Evolutionary conservation across 2,329 filamentous ascomycete genomes (phyloP).

Genomic region (Diaporthe ilicicola): DNA sequence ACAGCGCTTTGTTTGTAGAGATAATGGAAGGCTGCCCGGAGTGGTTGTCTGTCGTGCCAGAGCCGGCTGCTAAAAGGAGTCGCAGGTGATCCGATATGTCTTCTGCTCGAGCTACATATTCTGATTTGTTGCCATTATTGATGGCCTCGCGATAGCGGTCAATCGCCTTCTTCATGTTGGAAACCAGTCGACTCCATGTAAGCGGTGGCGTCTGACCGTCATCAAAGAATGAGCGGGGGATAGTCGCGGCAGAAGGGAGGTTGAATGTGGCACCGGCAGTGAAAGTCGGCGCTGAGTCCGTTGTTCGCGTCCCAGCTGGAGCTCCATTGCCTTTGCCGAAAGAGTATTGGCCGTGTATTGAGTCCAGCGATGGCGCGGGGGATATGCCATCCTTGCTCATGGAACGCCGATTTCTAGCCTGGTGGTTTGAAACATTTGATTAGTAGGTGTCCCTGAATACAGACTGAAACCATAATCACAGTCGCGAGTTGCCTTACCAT

Average conservation of each 20-base stretch:
- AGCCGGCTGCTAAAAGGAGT: constrained; percentile 91
- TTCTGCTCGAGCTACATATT: constrained; percentile 94
- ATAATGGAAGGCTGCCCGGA: constrained; percentile 99
- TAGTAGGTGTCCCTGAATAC: neutral
- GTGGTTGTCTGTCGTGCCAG: constrained; percentile 97
- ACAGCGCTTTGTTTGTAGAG: constrained; percentile 95
- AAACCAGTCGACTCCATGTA: constrained; percentile 88
- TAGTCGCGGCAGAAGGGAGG: constrained; percentile 64
- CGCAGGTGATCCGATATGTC: constrained; percentile 97
- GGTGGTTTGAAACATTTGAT: constrained; percentile 21
- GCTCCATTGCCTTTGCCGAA: constrained; percentile 55
- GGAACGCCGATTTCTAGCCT: constrained; percentile 72
- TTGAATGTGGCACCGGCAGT: constrained; percentile 65
- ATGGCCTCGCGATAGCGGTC: constrained; percentile 93
- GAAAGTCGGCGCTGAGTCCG: constrained; percentile 58
- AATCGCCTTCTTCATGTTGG: constrained; percentile 91
- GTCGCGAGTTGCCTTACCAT: constrained; percentile 60
- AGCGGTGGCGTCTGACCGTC: constrained; percentile 82
- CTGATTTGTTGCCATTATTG: constrained; percentile 80
- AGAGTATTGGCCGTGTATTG: constrained; percentile 75
- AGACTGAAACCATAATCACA: neutral
- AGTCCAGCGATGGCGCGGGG: constrained; percentile 90
- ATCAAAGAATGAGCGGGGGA: constrained; percentile 89
- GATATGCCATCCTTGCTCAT: constrained; percentile 75
- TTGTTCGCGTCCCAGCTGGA: constrained; percentile 32